phyloP scores from a whole-genome alignment of 768 basidiomycete species.

The Pulveroboletus sp. region DNA sequence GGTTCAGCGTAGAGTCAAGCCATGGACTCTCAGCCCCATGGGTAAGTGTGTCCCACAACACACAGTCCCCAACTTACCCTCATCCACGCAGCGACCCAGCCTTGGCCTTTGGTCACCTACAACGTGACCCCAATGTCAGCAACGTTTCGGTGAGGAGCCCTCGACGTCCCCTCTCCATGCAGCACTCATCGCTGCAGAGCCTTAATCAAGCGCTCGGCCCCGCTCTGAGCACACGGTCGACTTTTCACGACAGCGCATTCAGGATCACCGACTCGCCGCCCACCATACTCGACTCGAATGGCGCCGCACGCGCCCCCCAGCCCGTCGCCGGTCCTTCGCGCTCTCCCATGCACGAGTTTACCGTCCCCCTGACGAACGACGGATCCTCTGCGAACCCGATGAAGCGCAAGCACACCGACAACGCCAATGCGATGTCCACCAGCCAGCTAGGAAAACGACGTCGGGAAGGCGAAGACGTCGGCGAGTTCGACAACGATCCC shows the following conservation, averaged over 20 bases:
- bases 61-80: constrained; percentile 15
- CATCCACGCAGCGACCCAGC: constrained; percentile 45
- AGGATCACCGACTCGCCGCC: constrained; percentile 32
- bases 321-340: constrained; percentile 27
- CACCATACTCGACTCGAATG: constrained; percentile 28
- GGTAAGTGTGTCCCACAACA: constrained; percentile 27
- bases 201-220: constrained; percentile 58
- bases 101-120: constrained; percentile 62
- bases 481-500: constrained; percentile 32
- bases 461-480: constrained; percentile 27
- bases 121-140: constrained; percentile 52
- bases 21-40: constrained; percentile 34
- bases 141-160: constrained; percentile 53
- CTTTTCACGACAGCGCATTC: constrained; percentile 30
- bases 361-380: constrained; percentile 29
- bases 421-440: constrained; percentile 13
- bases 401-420: constrained; percentile 50
- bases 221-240: constrained; percentile 31
- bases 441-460: constrained; percentile 29
- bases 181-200: constrained; percentile 38
- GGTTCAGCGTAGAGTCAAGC: constrained; percentile 28
- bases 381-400: constrained; percentile 16
- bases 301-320: constrained; percentile 25
- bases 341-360: constrained; percentile 33
- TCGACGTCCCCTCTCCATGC: constrained; percentile 20